Conservation (phyloP, 495 filamentous ascomycete genomes). For the Physcia stellaris region DNA sequence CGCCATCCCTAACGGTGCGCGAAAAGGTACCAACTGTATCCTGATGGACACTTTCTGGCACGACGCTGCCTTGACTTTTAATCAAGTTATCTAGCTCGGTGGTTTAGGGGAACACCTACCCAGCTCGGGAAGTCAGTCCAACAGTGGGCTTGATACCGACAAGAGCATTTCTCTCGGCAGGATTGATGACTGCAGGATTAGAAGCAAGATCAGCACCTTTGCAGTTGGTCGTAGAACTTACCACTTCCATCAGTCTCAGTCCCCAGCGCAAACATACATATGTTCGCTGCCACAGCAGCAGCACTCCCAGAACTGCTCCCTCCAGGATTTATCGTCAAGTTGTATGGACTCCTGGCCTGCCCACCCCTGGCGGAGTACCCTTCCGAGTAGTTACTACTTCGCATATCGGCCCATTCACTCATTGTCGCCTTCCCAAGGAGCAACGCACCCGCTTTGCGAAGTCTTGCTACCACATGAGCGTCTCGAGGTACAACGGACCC, state of each 20-base stretch:
- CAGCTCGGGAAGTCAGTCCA: constrained; percentile 45
- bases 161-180: constrained; percentile 49
- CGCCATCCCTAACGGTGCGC: constrained; percentile 51
- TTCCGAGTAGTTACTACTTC: constrained; percentile 55
- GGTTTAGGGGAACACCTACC: constrained; percentile 10
- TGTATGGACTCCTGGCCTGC: constrained; percentile 52
- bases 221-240: neutral
- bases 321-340: constrained; percentile 54
- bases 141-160: constrained; percentile 59
- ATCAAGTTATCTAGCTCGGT: neutral
- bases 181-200: constrained; percentile 41
- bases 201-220: neutral
- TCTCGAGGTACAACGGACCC: constrained; percentile 53
- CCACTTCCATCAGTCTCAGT: constrained; percentile 62
- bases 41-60: constrained; percentile 52
- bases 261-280: constrained; percentile 49
- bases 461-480: constrained; percentile 42
- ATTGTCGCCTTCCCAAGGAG: constrained; percentile 57
- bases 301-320: constrained; percentile 52
- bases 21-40: constrained; percentile 57
- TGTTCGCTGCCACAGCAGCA: constrained; percentile 46
- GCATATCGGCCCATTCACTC: constrained; percentile 64
- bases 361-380: constrained; percentile 55
- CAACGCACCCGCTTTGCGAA: constrained; percentile 53
- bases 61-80: constrained; percentile 27